Base-by-base conservation (phyloP, 352 stramenopile species). In the Globisporangium heterothallicum region DNA sequence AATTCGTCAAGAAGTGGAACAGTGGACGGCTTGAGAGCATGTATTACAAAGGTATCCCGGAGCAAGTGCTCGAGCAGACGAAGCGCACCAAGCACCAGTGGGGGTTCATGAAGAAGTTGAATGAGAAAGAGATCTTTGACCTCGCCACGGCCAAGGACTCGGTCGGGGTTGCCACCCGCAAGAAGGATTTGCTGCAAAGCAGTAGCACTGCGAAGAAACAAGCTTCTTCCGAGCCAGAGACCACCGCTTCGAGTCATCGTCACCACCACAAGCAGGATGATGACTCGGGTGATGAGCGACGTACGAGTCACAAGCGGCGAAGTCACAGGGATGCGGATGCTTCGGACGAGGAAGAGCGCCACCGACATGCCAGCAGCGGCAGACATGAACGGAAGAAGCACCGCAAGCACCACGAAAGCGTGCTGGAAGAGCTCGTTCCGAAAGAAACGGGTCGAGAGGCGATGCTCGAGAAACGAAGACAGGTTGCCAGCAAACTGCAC, bases 1-100 rank as follows among this genome's bases (percentile, higher is more conserved):
- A 83, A 24, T 92, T 92, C 42, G 66, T 71, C 4, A 69, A 57
- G 19, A 74, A 74, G 34, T 92, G 80, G 80, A 92, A 92, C 63
- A 56, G 53, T 8, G 69, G 76, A 0, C 61, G 64, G 29, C 64
- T 92, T 38, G 50, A 70, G 2, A 38, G 47, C 40, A 85, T 86
- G 74, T 92, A 77, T 56, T 92, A 92, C 44, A 54, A 66, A 21
- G 74, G 73, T 19, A 67, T 88, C 8, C 72, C 80, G 0, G 72
- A 86, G 43, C 35, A 55, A 26, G 63, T 91, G n/a, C 62, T 87
- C n/a, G 75, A 88, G 53, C 58, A 74, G 42, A 84, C 77, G 19
- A 74, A 76, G 35, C 67, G 80, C 22, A 92, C 80, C n/a, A 74
- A 74, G 45, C 78, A 92, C 58, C 62, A 62, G 27, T 92, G 80